These are phyloP conservation scores for Kitagawia praeruptora DNA, from an alignment of 129 eudicot genomes.

Conservation along the genomic window DNA sequence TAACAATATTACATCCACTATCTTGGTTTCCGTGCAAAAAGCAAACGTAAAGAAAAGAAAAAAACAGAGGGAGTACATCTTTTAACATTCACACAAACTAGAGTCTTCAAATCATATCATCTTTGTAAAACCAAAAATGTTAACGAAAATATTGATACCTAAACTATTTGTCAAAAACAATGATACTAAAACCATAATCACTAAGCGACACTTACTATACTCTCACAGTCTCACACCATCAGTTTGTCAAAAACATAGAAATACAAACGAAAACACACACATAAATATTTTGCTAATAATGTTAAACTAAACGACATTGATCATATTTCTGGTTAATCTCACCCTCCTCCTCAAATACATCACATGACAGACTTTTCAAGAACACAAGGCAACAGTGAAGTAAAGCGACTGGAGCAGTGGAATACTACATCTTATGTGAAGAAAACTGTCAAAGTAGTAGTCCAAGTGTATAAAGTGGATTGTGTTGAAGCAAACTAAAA, in stretches of 20 bases:
- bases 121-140: not conserved
- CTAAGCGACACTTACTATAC: not conserved
- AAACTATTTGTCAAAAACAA: not conserved
- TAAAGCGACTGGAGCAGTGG: not conserved
- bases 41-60: no score
- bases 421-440: not conserved
- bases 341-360: not conserved
- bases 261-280: not conserved
- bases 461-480: not conserved
- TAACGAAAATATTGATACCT: no score
- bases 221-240: not conserved
- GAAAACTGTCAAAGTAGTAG: not conserved
- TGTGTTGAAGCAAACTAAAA: not conserved
- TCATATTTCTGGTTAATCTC: not conserved
- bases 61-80: no score
- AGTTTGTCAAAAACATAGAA: no score
- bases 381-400: slow-evolving; percentile 10
- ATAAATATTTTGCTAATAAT: not conserved
- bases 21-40: no score
- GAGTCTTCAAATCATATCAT: no score
- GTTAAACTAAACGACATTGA: not conserved
- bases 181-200: not conserved
- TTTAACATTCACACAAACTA: no score
- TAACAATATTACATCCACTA: no score
- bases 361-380: slow-evolving; percentile 6